Evolutionary conservation across 257 asterid genomes (phyloP).

Genomic region (Misopates orontium): DNA sequence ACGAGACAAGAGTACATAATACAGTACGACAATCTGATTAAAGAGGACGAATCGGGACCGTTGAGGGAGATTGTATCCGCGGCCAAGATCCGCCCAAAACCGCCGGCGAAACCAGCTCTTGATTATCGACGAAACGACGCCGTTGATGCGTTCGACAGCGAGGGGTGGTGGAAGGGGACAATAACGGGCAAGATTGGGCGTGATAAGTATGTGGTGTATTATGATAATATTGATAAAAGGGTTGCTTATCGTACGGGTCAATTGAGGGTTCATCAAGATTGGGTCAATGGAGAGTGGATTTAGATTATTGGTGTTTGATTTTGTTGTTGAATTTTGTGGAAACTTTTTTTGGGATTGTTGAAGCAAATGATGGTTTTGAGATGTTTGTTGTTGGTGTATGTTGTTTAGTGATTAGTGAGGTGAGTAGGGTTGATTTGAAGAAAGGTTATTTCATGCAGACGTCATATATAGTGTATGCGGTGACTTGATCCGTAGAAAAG

Average conservation of each 20-base stretch:
- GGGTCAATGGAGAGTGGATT: constrained; percentile 30
- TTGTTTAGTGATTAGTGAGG: no score
- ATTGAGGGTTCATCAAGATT: constrained; percentile 39
- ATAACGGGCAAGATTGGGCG: constrained; percentile 5
- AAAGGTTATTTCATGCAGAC: no score
- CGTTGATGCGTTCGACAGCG: constrained; percentile 35
- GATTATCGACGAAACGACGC: neutral
- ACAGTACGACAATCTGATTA: constrained; percentile 20
- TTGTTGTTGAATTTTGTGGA: no score
- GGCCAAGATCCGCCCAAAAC: constrained; percentile 29
- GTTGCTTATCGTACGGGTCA: constrained; percentile 16
- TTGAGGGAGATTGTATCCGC: constrained; percentile 30
- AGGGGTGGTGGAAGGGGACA: constrained; percentile 40
- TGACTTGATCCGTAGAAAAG: no score
- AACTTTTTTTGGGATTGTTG: no score
- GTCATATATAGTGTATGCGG: no score
- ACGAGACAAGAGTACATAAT: constrained; percentile 16
- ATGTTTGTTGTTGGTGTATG: no score
- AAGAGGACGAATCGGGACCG: constrained; percentile 31
- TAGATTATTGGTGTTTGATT: no score
- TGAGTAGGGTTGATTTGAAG: no score
- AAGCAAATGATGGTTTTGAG: no score
- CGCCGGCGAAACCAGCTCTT: constrained; percentile 20
- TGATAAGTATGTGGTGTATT: constrained; percentile 11
- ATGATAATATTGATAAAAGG: constrained; percentile 16